Evolutionary conservation across 169 alveolate species (phyloP).

Genomic region (Plasmodium adleri): DNA sequence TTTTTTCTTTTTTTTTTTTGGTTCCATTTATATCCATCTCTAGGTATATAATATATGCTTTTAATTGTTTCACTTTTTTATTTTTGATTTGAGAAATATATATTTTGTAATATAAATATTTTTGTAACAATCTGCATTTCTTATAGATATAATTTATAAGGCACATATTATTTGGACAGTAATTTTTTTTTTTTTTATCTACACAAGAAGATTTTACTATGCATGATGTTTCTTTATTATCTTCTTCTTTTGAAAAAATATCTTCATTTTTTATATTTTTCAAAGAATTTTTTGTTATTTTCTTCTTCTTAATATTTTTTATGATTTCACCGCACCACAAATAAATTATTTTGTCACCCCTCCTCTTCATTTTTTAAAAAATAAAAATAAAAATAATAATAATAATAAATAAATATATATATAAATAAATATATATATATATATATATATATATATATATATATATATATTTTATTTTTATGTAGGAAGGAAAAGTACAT

Average conservation of each 20-base stretch:
- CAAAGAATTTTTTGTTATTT: background rate
- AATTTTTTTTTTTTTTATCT: background rate
- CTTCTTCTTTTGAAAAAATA: background rate
- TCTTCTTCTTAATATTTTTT: conserved; percentile 20
- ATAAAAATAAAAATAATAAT: background rate
- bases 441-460: background rate
- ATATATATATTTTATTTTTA: too few species aligned
- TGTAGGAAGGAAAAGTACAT: too few species aligned
- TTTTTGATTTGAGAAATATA: conserved; percentile 2
- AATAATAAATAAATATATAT: background rate
- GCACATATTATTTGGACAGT: background rate
- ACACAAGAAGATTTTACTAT: background rate
- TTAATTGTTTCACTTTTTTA: background rate
- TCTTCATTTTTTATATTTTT: background rate
- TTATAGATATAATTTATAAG: conserved; percentile 42
- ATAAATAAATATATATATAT: background rate
- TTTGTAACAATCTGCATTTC: conserved; percentile 28
- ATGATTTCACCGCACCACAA: conserved; percentile 22
- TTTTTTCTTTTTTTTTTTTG: background rate
- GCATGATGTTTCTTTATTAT: background rate
- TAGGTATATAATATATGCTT: conserved; percentile 1
- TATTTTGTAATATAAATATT: conserved; percentile 18
- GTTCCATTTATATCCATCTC: background rate
- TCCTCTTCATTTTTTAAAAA: conserved; percentile 5
- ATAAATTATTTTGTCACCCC: background rate